Evolutionary conservation across 805 yeast genomes (phyloP), one percentile per base, ranked within the genome.

Genomic region (Nakazawaea ernobii): DNA sequence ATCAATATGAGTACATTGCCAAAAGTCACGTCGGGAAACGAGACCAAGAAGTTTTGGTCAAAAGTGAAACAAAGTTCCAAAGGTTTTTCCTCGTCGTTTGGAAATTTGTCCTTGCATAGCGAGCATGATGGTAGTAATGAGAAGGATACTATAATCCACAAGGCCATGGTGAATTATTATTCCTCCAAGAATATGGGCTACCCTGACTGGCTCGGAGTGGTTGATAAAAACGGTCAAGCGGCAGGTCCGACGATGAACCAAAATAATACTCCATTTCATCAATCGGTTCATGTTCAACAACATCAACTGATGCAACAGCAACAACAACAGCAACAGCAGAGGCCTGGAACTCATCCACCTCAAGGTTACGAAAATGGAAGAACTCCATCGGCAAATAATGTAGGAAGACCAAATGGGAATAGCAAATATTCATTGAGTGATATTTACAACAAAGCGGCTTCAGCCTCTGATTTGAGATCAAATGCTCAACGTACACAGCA

Each of bases 41-140:
- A 51, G 36, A 39, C 50, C 8, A 49, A 44, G 32, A 43, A 32
- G 17, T 44, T 51, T 27, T 51, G 53, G 53, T 51, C 53, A n/a
- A 48, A 45, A 42, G 45, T 51, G 17, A 51, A 51, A 37, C 49
- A 51, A 28, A 42, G 49, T 14, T 48, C 53, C 17, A 51, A 48
- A 43, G 52, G 52, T 35, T 32, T 49, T 26, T 42, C 52, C 4
- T 43, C 28, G 39, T 54, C 48, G 49, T 65, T 66, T 50, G 66
- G 56, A 17, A 60, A 57, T 51, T 62, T 67, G 24, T 69, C 63
- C 45, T 58, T 46, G 8, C 51, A 52, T n/a, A 59, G 57, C 37
- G 70, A 67, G 39, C 53, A 55, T n/a, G 71, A 66, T 49, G 69
- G 70, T 4, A 57, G 52, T 14, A 49, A 54, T 1, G 69, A 65